Conservation (phyloP, 2,329 filamentous ascomycete genomes). For the Triangularia setosa region DNA sequence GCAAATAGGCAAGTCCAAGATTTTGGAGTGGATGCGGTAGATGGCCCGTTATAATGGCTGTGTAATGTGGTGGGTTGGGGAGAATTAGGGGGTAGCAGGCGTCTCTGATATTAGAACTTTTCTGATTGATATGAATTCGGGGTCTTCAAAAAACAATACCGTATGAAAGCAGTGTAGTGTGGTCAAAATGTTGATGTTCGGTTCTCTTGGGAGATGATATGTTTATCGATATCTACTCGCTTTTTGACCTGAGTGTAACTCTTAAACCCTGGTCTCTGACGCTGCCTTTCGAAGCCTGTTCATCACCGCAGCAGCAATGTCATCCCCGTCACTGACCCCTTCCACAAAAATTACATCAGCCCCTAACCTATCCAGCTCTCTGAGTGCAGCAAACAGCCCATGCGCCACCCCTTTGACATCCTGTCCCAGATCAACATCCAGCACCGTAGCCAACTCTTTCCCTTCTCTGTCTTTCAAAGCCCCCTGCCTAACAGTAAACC, state of each 20-base stretch:
- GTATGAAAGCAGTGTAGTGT: not conserved
- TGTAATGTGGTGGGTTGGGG: not conserved
- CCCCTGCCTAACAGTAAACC: slow-evolving; percentile 41
- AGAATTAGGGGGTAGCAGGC: not conserved
- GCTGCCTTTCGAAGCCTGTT: slow-evolving; percentile 78
- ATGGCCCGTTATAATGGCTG: slow-evolving; percentile 52
- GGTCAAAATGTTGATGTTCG: not conserved
- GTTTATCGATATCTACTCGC: slow-evolving; percentile 27
- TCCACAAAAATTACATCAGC: slow-evolving; percentile 88
- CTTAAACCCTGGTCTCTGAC: slow-evolving; percentile 51
- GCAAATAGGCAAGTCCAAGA: slow-evolving; percentile 87
- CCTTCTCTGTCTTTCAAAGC: slow-evolving; percentile 35
- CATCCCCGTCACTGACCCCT: slow-evolving; percentile 73
- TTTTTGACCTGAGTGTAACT: slow-evolving; percentile 24
- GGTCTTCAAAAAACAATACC: not conserved
- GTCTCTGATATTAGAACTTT: slow-evolving; percentile 10
- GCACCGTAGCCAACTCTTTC: slow-evolving; percentile 39
- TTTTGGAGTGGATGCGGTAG: slow-evolving; percentile 87
- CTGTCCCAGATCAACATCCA: slow-evolving; percentile 71
- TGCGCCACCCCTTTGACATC: slow-evolving; percentile 74
- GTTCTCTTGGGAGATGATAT: not conserved
- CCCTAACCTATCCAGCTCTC: slow-evolving; percentile 74
- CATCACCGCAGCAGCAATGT: slow-evolving; percentile 84
- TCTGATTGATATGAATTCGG: not conserved
- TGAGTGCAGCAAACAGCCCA: slow-evolving; percentile 79